Evolutionary conservation across 2,329 filamentous ascomycete species (phyloP).

Genomic region (Colletotrichum australisinense): DNA sequence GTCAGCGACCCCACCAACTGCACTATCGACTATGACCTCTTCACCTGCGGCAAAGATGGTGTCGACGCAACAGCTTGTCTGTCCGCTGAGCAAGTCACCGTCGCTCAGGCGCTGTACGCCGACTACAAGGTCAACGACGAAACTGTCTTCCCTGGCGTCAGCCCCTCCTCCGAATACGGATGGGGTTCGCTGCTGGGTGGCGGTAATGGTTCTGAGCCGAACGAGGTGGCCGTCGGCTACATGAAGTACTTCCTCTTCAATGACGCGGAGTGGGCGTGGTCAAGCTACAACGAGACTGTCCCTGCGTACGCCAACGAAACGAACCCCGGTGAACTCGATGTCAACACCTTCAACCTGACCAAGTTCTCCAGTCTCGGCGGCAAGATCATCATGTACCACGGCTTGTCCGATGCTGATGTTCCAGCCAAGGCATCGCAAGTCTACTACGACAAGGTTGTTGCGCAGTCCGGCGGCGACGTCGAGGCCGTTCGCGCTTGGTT

Average conservation of each 20-base stretch:
- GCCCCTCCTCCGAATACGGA: constrained; percentile 57
- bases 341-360: constrained; percentile 50
- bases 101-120: constrained; percentile 44
- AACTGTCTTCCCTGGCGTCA: constrained; percentile 52
- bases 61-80: constrained; percentile 50
- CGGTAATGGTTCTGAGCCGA: constrained; percentile 37
- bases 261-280: constrained; percentile 45
- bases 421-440: constrained; percentile 47
- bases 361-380: constrained; percentile 50
- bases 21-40: constrained; percentile 52
- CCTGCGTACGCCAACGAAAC: constrained; percentile 41
- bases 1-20: constrained; percentile 59
- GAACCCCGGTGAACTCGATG: constrained; percentile 51
- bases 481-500: constrained; percentile 59
- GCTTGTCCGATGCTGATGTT: constrained; percentile 51
- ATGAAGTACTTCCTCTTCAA: constrained; percentile 48
- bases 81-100: constrained; percentile 52
- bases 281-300: constrained; percentile 46
- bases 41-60: constrained; percentile 48
- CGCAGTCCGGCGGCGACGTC: constrained; percentile 50
- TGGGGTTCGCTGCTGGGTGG: constrained; percentile 46
- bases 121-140: constrained; percentile 42
- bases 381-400: constrained; percentile 58
- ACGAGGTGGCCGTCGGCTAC: constrained; percentile 49
- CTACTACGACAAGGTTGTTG: constrained; percentile 50